Conservation (phyloP, 2,329 filamentous ascomycete species). For the Fusarium stilboides region DNA sequence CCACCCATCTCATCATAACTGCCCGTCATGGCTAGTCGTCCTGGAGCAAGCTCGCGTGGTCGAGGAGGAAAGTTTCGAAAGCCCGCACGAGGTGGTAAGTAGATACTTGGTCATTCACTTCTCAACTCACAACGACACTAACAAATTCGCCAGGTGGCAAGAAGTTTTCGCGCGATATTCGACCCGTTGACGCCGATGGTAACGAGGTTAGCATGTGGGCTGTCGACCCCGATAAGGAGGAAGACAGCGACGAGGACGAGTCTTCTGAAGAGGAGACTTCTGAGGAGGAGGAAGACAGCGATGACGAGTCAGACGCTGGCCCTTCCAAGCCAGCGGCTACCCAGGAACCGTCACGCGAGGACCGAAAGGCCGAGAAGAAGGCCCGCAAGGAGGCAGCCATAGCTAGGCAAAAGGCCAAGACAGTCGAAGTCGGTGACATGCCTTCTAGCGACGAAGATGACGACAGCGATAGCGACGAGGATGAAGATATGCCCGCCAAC, state of each 20-base stretch:
- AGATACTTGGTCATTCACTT: neutral
- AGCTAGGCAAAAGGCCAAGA: conserved; percentile 78
- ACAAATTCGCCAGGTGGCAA: conserved; percentile 80
- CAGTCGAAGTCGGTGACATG: conserved; percentile 87
- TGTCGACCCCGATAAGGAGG: conserved; percentile 66
- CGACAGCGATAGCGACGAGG: conserved; percentile 70
- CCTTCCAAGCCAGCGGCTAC: conserved; percentile 59
- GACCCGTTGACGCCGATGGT: conserved; percentile 89
- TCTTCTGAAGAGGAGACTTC: conserved; percentile 68
- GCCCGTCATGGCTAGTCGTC: conserved; percentile 63
- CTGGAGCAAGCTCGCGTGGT: conserved; percentile 73
- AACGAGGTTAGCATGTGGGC: conserved; percentile 92
- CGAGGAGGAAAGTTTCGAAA: conserved; percentile 96
- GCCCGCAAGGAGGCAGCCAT: conserved; percentile 92
- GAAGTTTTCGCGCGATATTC: conserved; percentile 92
- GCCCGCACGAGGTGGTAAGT: conserved; percentile 88
- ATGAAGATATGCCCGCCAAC: conserved; percentile 84
- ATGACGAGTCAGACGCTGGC: conserved; percentile 65
- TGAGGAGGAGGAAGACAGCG: conserved; percentile 67
- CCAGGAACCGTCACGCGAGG: conserved; percentile 78
- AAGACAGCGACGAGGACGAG: conserved; percentile 68
- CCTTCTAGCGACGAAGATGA: conserved; percentile 81
- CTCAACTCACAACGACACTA: neutral
- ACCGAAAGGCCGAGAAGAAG: conserved; percentile 89
- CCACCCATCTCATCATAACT: conserved; percentile 16